Conservation (phyloP, 768 basidiomycete species). For the Pleurotus giganteus region DNA sequence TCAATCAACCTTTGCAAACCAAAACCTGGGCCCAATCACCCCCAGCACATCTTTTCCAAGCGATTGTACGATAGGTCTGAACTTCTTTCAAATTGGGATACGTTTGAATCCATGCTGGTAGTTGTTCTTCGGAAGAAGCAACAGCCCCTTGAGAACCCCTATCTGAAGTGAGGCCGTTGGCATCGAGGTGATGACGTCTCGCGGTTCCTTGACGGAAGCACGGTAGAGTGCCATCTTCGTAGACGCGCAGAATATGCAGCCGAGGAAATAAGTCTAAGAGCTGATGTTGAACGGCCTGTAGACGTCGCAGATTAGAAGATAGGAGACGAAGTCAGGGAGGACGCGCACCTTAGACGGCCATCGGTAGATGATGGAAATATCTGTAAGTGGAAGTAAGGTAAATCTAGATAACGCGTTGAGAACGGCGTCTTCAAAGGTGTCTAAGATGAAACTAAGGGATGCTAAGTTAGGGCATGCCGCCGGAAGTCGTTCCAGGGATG, state of each 20-base stretch:
- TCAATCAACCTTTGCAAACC: background rate
- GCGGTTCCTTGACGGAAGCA: background rate
- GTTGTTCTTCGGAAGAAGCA: too few relatives aligned
- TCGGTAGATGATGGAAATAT: background rate
- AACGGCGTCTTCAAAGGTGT: background rate
- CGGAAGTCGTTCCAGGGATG: background rate
- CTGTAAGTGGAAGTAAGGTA: background rate
- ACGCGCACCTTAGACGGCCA: background rate
- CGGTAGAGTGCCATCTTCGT: background rate
- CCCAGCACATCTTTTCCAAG: background rate
- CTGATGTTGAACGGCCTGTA: too few relatives aligned
- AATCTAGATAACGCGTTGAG: background rate
- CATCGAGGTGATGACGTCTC: background rate
- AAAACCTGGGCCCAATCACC: background rate
- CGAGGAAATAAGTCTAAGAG: background rate
- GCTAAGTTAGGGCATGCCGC: background rate
- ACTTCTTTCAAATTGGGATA: background rate
- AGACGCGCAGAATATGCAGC: background rate
- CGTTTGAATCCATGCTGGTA: too few relatives aligned
- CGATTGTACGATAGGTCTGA: background rate
- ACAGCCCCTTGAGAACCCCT: background rate
- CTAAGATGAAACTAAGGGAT: slow-evolving; percentile 1
- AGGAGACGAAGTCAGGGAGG: background rate
- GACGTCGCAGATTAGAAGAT: background rate
- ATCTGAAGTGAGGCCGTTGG: background rate